Evolutionary conservation across 495 filamentous ascomycete species (phyloP).

Genomic region (Penicillium daleae): DNA sequence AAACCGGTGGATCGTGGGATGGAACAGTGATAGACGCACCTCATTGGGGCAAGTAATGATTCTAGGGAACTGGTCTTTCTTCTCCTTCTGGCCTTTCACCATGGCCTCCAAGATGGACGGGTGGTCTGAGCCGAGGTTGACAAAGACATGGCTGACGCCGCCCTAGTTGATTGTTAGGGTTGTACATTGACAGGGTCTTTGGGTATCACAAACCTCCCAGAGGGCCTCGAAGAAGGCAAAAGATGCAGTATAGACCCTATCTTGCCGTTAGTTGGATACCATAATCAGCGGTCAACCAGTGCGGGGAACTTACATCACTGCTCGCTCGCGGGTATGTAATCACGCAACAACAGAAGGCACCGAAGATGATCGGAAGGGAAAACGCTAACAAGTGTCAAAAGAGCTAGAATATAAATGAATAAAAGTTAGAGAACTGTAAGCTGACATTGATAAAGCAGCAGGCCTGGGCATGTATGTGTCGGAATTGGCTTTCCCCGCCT

Average conservation of each 20-base stretch:
- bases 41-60: constrained; percentile 96
- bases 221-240: constrained; percentile 95
- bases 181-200: not conserved
- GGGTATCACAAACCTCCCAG: constrained; percentile 61
- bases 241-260: constrained; percentile 67
- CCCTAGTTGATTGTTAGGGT: constrained; percentile 52
- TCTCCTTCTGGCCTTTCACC: constrained; percentile 78
- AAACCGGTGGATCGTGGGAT: constrained; percentile 1
- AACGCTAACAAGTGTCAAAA: not conserved
- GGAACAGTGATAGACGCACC: constrained; percentile 30
- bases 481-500: constrained; percentile 12
- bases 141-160: constrained; percentile 87
- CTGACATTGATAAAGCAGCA: constrained; percentile 10
- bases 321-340: not conserved
- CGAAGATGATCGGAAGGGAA: not conserved
- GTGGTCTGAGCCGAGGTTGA: constrained; percentile 94
- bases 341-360: not conserved
- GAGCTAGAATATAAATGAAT: not conserved
- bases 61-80: constrained; percentile 69
- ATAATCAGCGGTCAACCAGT: not conserved
- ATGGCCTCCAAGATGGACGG: constrained; percentile 95
- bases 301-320: constrained; percentile 19
- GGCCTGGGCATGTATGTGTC: not conserved
- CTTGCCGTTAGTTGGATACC: constrained; percentile 14
- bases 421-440: not conserved